phyloP scores from a whole-genome alignment of 768 basidiomycete species.

The Suillus discolor region DNA sequence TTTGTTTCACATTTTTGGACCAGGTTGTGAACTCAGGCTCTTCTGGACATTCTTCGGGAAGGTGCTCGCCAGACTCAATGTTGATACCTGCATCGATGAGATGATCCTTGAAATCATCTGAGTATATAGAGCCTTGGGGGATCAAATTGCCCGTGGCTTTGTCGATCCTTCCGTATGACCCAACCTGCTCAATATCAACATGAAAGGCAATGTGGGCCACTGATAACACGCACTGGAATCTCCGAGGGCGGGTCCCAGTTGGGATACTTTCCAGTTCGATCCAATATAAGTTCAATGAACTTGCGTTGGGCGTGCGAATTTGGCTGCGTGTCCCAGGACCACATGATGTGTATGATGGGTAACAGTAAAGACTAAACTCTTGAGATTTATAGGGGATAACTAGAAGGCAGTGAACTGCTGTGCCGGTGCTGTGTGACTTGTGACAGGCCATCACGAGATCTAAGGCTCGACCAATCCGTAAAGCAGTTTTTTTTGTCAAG shows the following conservation, averaged over 20 bases:
- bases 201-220: too few species aligned
- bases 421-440: not conserved
- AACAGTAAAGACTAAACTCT: not conserved
- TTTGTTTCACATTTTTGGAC: not conserved
- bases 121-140: not conserved
- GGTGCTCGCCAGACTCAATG: not conserved
- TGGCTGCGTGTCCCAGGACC: not conserved
- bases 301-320: not conserved
- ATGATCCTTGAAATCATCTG: not conserved
- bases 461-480: not conserved
- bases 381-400: not conserved
- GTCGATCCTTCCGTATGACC: not conserved
- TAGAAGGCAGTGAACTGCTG: not conserved
- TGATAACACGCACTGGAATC: not conserved
- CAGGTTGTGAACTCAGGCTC: not conserved
- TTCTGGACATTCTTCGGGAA: not conserved
- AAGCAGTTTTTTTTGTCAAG: not conserved
- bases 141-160: not conserved
- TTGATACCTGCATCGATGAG: not conserved
- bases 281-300: not conserved
- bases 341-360: not conserved
- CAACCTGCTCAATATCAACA: not conserved
- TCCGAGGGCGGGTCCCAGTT: conserved; percentile 7
- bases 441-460: not conserved
- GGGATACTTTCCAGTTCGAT: not conserved